Evolutionary conservation across 352 stramenopile genomes (phyloP), one percentile per base, ranked within the genome.

Genomic region (Phytopythium delawarense): DNA sequence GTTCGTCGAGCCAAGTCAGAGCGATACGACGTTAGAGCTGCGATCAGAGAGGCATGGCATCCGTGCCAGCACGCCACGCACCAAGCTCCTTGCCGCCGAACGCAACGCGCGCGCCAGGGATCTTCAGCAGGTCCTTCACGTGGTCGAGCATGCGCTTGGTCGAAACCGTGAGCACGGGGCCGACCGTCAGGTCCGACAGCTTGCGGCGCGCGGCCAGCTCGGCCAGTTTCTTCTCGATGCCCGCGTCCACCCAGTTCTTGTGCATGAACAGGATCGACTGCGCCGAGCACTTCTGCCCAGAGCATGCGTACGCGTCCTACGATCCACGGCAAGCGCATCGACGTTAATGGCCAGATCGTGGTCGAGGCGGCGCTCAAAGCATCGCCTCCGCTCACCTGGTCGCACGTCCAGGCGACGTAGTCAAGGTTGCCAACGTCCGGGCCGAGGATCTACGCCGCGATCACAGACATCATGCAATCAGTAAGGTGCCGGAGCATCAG

Each of bases 191-290:
- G 72, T 99, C 94, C 44, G 92, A 84, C 15, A 99, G 74, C 62
- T 86, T 96, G 62, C 97, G 81, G 37, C 84, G 86, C 7, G 83
- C 72, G 32, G 97, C 97, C 55, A 98, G 86, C 37, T 79, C 74
- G 51, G 81, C 84, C 20, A 99, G 82, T 69, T 98, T 98, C 42
- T 97, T 90, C 54, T 99, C 78, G 50, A 99, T 71, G 52, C 94
- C 96, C 52, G 85, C 83, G 9, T 89, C 67, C 52, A 67, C 61
- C 96, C 96, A 99, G 79, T 99, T 99, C 69, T 98, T 94, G 81
- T 99, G 97, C 74, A 98, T 92, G 78, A 99, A 99, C 34, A 99
- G 78, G 61, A 99, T 98, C 51, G 95, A 99, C 76, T 99, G 94
- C 12, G 97, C 97, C 20, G 93, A 99, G 81, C 97, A 99, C 85